Conservation (phyloP, 2,329 filamentous ascomycete genomes). For the Xylaria hypoxylon region DNA sequence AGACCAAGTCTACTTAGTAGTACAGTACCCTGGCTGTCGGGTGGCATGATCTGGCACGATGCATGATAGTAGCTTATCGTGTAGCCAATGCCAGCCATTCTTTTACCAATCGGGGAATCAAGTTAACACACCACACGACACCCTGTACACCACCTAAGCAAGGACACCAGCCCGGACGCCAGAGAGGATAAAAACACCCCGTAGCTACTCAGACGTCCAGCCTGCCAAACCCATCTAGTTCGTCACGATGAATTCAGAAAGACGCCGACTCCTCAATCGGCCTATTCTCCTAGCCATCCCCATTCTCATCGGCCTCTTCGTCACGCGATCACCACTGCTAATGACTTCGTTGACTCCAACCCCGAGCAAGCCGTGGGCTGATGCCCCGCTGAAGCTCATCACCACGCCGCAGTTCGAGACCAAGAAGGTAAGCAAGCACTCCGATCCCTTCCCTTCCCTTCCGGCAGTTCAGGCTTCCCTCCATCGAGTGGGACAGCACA, state of each 20-base stretch:
- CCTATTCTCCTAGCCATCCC: slow-evolving; percentile 52
- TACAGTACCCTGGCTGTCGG: no score
- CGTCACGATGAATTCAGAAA: slow-evolving; percentile 38
- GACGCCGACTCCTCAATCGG: slow-evolving; percentile 45
- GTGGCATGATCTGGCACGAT: slow-evolving; percentile 35
- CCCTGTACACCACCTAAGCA: no score
- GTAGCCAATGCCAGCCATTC: slow-evolving; percentile 25
- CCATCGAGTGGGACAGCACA: not conserved
- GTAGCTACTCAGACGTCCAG: slow-evolving; percentile 5
- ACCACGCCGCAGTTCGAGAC: slow-evolving; percentile 65
- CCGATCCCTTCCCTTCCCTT: not conserved
- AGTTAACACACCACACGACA: slow-evolving; percentile 21
- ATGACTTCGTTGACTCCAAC: slow-evolving; percentile 53
- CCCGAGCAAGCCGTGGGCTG: slow-evolving; percentile 60
- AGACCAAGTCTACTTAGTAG: not conserved
- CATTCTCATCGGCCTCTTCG: slow-evolving; percentile 53
- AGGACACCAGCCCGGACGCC: not conserved
- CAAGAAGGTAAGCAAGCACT: slow-evolving; percentile 57
- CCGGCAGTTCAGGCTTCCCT: not conserved
- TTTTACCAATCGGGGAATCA: slow-evolving; percentile 26
- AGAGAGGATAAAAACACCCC: slow-evolving; percentile 19
- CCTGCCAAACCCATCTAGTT: not conserved
- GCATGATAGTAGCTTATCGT: slow-evolving; percentile 18
- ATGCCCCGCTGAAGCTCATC: slow-evolving; percentile 66
- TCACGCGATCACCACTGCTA: slow-evolving; percentile 55